phyloP scores from a whole-genome alignment of 345 rosid species.

The Gossypium raimondii region DNA sequence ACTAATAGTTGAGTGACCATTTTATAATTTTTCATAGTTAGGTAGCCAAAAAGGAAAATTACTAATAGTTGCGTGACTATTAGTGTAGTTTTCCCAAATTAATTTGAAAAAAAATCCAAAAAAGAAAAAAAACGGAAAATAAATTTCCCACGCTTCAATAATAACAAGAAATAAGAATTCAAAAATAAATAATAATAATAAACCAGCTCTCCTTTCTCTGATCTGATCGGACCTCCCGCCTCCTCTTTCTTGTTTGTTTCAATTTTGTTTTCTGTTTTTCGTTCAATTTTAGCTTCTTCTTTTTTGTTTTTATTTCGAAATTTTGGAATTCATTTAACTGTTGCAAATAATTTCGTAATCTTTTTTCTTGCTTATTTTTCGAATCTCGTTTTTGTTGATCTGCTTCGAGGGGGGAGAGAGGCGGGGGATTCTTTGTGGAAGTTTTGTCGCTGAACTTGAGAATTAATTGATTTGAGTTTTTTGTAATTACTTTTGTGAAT shows the following conservation, averaged over 20 bases:
- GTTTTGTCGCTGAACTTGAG: not conserved
- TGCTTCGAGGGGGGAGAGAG: not conserved
- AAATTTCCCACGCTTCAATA: not conserved
- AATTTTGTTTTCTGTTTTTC: not conserved
- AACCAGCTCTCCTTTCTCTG: not conserved
- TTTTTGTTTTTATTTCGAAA: not conserved
- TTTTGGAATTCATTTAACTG: not conserved
- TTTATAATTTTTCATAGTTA: too few species aligned
- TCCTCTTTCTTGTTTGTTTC: not conserved
- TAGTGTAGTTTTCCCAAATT: too few species aligned
- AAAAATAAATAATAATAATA: too few species aligned
- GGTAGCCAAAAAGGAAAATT: too few species aligned
- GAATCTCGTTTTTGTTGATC: slow-evolving; percentile 9
- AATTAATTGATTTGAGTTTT: not conserved
- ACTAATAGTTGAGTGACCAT: too few species aligned
- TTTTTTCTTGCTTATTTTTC: not conserved
- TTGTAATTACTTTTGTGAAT: not conserved
- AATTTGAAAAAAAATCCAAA: not conserved
- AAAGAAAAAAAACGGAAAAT: not conserved
- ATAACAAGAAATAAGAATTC: not conserved
- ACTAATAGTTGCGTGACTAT: too few species aligned
- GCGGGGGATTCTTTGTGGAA: not conserved
- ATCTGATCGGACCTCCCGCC: slow-evolving; percentile 19
- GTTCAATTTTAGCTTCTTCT: not conserved
- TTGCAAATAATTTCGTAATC: not conserved